Conservation (phyloP, 805 yeast species). For the Tetrapisispora nanseiensis region DNA sequence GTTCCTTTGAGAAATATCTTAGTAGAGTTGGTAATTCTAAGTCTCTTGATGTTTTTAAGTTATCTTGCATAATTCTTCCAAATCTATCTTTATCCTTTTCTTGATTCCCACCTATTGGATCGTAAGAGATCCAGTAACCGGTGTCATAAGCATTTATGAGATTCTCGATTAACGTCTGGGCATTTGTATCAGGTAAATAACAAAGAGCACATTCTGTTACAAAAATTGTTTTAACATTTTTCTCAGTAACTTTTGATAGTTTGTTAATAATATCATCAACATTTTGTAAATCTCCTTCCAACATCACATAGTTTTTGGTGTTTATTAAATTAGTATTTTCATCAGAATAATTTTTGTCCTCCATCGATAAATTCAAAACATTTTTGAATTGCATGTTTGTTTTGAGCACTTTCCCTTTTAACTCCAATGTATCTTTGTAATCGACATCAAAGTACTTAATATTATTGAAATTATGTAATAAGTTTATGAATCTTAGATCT, state of each 20-base stretch:
- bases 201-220: constrained; percentile 53
- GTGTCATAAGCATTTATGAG: constrained; percentile 22
- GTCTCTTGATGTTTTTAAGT: constrained; percentile 39
- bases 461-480: constrained; percentile 24
- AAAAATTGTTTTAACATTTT: constrained; percentile 36
- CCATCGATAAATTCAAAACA: not conserved
- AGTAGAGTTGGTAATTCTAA: constrained; percentile 34
- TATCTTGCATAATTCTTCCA: constrained; percentile 46
- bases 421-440: constrained; percentile 36
- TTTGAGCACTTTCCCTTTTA: constrained; percentile 30
- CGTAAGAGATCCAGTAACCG: constrained; percentile 37
- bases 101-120: constrained; percentile 47
- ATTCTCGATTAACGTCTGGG: constrained; percentile 31
- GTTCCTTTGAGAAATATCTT: constrained; percentile 32
- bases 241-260: constrained; percentile 14
- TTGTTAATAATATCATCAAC: constrained; percentile 19
- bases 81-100: constrained; percentile 29
- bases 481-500: constrained; percentile 43
- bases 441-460: constrained; percentile 42
- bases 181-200: constrained; percentile 37
- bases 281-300: constrained; percentile 30
- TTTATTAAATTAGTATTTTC: constrained; percentile 17
- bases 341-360: not conserved
- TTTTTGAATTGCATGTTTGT: constrained; percentile 6
- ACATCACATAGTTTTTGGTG: constrained; percentile 20